Conservation (phyloP, 306 rosid species). For the Leucaena leucocephala region DNA sequence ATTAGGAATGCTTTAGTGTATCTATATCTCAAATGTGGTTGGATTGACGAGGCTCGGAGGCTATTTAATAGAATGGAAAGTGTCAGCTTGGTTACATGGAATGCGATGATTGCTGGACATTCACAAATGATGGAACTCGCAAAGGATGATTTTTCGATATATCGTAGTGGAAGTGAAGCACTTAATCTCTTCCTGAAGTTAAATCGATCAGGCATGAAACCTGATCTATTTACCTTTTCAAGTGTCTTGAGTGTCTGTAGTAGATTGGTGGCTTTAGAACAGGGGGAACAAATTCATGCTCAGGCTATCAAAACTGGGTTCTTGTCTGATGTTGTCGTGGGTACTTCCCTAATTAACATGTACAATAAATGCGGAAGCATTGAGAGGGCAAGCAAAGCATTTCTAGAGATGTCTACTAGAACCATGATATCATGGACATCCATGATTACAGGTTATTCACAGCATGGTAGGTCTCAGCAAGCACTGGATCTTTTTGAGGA, state of each 20-base stretch:
- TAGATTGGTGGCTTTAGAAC: slow-evolving; percentile 68
- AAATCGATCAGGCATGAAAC: slow-evolving; percentile 63
- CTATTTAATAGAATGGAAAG: slow-evolving; percentile 61
- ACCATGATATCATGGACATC: slow-evolving; percentile 93
- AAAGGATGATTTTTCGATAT: slow-evolving; percentile 61
- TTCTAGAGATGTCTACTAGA: slow-evolving; percentile 82
- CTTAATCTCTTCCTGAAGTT: slow-evolving; percentile 59
- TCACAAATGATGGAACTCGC: slow-evolving; percentile 69
- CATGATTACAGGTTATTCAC: slow-evolving; percentile 80
- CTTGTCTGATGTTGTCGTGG: slow-evolving; percentile 69
- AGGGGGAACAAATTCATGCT: slow-evolving; percentile 87
- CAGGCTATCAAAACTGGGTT: slow-evolving; percentile 73
- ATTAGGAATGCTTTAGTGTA: slow-evolving; percentile 68
- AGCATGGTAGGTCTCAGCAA: slow-evolving; percentile 74
- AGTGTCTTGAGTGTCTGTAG: slow-evolving; percentile 77
- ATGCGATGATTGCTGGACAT: slow-evolving; percentile 85
- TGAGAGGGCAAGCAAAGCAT: slow-evolving; percentile 81
- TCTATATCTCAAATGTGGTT: slow-evolving; percentile 75
- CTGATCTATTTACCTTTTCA: slow-evolving; percentile 80
- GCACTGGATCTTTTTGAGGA: slow-evolving; percentile 81
- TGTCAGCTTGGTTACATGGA: slow-evolving; percentile 76
- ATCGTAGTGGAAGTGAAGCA: slow-evolving; percentile 69
- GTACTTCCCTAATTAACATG: slow-evolving; percentile 75
- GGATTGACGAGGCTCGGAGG: slow-evolving; percentile 62
- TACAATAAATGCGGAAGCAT: slow-evolving; percentile 86